Evolutionary conservation across 2,329 filamentous ascomycete genomes (phyloP), one percentile per base, ranked within the genome.

Genomic region (Nectriaceae sp.): DNA sequence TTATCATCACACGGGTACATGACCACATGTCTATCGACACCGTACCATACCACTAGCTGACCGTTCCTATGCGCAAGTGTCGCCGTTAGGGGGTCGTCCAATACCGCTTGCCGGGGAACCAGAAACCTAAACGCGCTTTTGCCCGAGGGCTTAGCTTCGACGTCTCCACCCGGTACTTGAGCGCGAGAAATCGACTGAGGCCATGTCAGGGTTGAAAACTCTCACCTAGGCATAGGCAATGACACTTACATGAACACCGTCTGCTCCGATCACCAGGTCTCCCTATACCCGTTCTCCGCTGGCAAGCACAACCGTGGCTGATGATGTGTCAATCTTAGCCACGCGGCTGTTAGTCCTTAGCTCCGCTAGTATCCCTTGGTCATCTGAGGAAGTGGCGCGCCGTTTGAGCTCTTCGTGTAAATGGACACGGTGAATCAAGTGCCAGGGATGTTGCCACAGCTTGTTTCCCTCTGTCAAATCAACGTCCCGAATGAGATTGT

Each of bases 91-190:
- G 62, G 59, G 2, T 63, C 53, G 4, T 64, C 56, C 2, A 21
- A 61, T 50, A 78, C 64, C 5, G 60, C 65, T 2, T 72, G 60
- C 4, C 52, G 49, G 0, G 75, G 69, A 0, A 83, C 70, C 24
- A 82, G 56, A 60, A 82, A 83, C 6, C 80, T 67, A 55, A 81
- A 84, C 1, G 79, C 78, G 42, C 75, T 79, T 57, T 80, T 80
- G 8, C 79, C 80, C 1, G 72, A 75, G 2, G 71, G 67, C 36
- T 71, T 73, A 0, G 74, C 46, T 52, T 60, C 49, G 44, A 63
- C 56, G 57, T 57, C 0, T 0, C 3, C 24, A 29, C 13, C 6
- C 13, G 24, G 24, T 29, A n/a, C n/a, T n/a, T n/a, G n/a, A n/a
- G n/a, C n/a, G n/a, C n/a, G n/a, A n/a, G n/a, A n/a, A n/a, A n/a